These are phyloP conservation scores for Scytalidium lignicola DNA, from an alignment of 2,329 filamentous ascomycete genomes.

Conservation along the genomic window DNA sequence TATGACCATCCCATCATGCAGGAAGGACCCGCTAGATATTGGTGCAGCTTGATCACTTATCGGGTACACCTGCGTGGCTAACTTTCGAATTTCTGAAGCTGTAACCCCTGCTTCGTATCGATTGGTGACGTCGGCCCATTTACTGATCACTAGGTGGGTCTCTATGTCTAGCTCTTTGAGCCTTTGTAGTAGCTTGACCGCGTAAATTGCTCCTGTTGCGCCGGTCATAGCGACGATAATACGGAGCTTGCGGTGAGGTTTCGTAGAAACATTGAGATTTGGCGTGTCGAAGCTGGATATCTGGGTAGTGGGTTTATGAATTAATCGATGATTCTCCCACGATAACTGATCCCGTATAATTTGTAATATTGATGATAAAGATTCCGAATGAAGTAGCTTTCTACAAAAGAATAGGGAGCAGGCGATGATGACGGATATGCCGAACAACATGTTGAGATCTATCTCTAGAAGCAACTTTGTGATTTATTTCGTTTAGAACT, in stretches of 20 bases:
- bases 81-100: slow-evolving; percentile 29
- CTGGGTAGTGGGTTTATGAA: too few relatives aligned
- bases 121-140: slow-evolving; percentile 43
- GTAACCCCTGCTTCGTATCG: slow-evolving; percentile 41
- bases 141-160: slow-evolving; percentile 42
- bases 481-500: too few relatives aligned
- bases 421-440: too few relatives aligned
- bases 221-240: slow-evolving; percentile 46
- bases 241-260: slow-evolving; percentile 12
- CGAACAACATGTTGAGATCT: too few relatives aligned
- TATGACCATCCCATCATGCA: slow-evolving; percentile 41
- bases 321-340: too few relatives aligned
- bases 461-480: too few relatives aligned
- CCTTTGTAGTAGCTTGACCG: slow-evolving; percentile 35
- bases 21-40: slow-evolving; percentile 39
- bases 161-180: slow-evolving; percentile 39
- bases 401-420: too few relatives aligned
- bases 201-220: slow-evolving; percentile 41
- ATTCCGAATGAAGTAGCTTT: too few relatives aligned
- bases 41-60: slow-evolving; percentile 39
- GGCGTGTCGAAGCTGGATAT: too few relatives aligned
- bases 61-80: slow-evolving; percentile 35
- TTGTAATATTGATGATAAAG: too few relatives aligned
- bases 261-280: too few relatives aligned
- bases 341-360: too few relatives aligned